Evolutionary conservation across 768 basidiomycete species (phyloP), one percentile per base, ranked within the genome.

Genomic region (Stropharia rugosoannulata): DNA sequence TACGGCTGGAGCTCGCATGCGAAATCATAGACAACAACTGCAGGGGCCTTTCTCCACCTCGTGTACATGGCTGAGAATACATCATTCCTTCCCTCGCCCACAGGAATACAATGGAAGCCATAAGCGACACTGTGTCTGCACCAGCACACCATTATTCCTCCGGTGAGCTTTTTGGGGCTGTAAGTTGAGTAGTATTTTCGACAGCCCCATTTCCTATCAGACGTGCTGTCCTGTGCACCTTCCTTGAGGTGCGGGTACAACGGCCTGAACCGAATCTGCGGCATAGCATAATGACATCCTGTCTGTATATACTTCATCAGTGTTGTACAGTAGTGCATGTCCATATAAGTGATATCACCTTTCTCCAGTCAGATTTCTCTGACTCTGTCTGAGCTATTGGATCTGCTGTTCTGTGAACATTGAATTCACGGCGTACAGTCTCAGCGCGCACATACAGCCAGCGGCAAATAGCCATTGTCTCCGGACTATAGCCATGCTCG

Each of bases 61-160:
- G 71, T 72, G 11, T 68, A 50, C 1, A 74, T 56, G 1, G 74
- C 73, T 1, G 69, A 73, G 53, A 77, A 77, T 0, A 75, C 71
- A 59, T 75, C 70, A 53, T 76, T 74, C 1, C 69, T 43, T 2
- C 74, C 74, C 58, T 75, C 74, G 1, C 63, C 68, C n/a, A 58
- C 43, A 0, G 72, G 74, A 22, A 75, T 76, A 53, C 66, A 68
- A 32, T 73, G 69, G 49, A 73, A 74, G 1, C 73, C 68, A 59
- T 71, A 71, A 44, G 65, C 62, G 1, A 71, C 62, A 47, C 63
- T 66, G 57, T 73, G 70, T 1, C 68, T 69, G 41, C 70, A 73
- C 70, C 70, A 73, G 4, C 56, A 57, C 5, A 62, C 64, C 66
- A 69, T 68, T 1, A 71, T 64, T 1, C 71, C 69, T 5, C 71